Percentiles rank a stretch among this genome's conserved stretches.
Conservation (phyloP, 257 asterid genomes). For the Solanum bulbocastanum region DNA sequence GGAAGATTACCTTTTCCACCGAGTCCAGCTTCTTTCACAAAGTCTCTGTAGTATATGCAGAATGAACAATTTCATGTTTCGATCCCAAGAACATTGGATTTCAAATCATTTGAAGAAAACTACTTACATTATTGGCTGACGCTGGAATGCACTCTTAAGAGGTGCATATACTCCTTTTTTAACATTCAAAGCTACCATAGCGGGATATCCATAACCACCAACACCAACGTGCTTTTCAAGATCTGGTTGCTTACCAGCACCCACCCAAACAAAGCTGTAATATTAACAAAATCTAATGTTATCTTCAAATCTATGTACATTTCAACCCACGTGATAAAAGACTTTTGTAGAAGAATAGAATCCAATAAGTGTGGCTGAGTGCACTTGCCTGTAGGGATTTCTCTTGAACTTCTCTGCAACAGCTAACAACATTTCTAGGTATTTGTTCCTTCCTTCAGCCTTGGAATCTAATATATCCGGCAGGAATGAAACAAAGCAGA, state of each 20-base stretch:
- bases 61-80: not conserved
- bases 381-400: slow-evolving; percentile 76
- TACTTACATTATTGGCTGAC: slow-evolving; percentile 56
- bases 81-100: not conserved
- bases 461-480: slow-evolving; percentile 95
- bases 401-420: slow-evolving; percentile 79
- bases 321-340: not conserved
- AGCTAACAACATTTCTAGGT: slow-evolving; percentile 56
- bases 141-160: slow-evolving; percentile 74
- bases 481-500: slow-evolving; percentile 83
- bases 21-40: slow-evolving; percentile 72
- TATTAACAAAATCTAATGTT: not conserved
- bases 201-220: slow-evolving; percentile 97
- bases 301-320: not conserved
- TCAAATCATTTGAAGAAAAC: not conserved
- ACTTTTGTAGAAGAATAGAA: not conserved
- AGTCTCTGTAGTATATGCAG: slow-evolving; percentile 44
- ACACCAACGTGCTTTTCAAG: slow-evolving; percentile 84
- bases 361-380: not conserved
- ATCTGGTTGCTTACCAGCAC: slow-evolving; percentile 83
- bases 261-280: slow-evolving; percentile 86
- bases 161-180: slow-evolving; percentile 84
- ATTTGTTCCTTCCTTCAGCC: slow-evolving; percentile 85
- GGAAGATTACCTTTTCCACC: slow-evolving; percentile 88
- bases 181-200: slow-evolving; percentile 73